These are phyloP conservation scores for Pseudogymnoascus sp. DNA, from an alignment of 2,329 filamentous ascomycete species.

Conservation along the genomic window DNA sequence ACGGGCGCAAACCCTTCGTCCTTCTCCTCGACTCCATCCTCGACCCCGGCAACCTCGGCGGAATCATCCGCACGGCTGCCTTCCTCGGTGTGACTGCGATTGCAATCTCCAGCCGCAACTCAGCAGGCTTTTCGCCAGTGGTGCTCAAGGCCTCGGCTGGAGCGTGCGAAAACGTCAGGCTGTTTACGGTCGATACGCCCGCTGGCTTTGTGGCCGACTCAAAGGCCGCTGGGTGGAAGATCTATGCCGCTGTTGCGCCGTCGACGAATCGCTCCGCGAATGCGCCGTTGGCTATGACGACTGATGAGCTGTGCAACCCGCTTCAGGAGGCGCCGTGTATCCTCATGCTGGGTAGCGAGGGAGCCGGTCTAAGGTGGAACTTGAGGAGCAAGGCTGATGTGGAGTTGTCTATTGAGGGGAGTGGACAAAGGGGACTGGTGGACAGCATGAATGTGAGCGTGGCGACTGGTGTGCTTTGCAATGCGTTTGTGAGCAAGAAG, in stretches of 20 bases:
- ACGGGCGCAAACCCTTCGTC: conserved; percentile 59
- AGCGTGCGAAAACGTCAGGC: conserved; percentile 70
- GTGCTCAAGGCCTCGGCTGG: conserved; percentile 84
- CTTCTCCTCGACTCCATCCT: conserved; percentile 69
- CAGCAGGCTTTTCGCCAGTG: conserved; percentile 67
- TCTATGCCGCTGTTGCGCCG: conserved; percentile 67
- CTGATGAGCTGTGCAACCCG: conserved; percentile 49
- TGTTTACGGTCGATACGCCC: conserved; percentile 65
- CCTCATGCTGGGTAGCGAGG: conserved; percentile 78
- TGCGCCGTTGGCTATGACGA: conserved; percentile 33
- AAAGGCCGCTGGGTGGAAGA: conserved; percentile 67
- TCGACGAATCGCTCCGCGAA: conserved; percentile 36
- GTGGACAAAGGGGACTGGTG: conserved; percentile 47
- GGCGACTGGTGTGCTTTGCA: conserved; percentile 70
- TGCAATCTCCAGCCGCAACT: conserved; percentile 65
- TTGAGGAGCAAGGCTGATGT: conserved; percentile 62
- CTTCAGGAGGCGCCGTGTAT: conserved; percentile 61
- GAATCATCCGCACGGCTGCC: conserved; percentile 78
- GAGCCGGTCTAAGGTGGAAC: conserved; percentile 60
- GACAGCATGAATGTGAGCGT: conserved; percentile 95
- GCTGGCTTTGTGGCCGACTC: conserved; percentile 64
- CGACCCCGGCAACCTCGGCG: conserved; percentile 86
- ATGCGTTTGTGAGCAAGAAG: conserved; percentile 52
- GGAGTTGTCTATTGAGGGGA: conserved; percentile 57
- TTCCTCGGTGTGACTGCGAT: conserved; percentile 88